Evolutionary conservation across 2,329 filamentous ascomycete species (phyloP), one percentile per base, ranked within the genome.

Genomic region (Fusarium tricinctum): DNA sequence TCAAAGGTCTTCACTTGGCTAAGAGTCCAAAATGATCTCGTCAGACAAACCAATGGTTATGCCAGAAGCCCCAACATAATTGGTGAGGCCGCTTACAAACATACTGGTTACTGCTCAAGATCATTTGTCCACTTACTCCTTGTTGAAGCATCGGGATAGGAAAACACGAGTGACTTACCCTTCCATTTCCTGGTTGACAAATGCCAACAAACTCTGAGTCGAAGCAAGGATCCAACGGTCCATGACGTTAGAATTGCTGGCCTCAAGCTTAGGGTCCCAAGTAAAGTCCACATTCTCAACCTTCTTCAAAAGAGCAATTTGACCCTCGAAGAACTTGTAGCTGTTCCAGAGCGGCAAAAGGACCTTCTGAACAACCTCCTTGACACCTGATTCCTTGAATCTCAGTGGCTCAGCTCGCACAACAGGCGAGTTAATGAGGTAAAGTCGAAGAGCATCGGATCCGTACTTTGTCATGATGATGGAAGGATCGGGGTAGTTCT

Each of bases 351-450:
- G 81, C 2, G 95, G 94, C 39, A 97, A 83, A 6, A 97, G 84
- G 14, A 97, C 95, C 78, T 94, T 97, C 53, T 93, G 91, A 3
- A 97, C 93, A 58, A 97, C 94, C 78, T 97, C 94, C 81, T 97
- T 97, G 15, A 98, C 95, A 30, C 95, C 95, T 0, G 89, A 78
- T 78, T 97, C 95, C 80, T 96, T 97, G 83, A 98, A 98, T 9
- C 93, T 87, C 49, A 98, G 83, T 20, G 94, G 93, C 79, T 97
- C 94, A 2, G 93, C 95, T 57, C 94, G 89, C 26, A 98, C 95
- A 30, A 97, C 95, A 1, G 95, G 95, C 0, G 94, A 97, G 81
- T 97, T 97, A 81, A 97, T 97, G 75, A 98, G 86, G 77, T 97
- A 97, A n/a, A 98, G 85, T 56, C 95, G 91, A 49, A 98, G 87